Evolutionary conservation across 306 rosid genomes (phyloP), one percentile per base, ranked within the genome.

Genomic region (Vigna radiata): DNA sequence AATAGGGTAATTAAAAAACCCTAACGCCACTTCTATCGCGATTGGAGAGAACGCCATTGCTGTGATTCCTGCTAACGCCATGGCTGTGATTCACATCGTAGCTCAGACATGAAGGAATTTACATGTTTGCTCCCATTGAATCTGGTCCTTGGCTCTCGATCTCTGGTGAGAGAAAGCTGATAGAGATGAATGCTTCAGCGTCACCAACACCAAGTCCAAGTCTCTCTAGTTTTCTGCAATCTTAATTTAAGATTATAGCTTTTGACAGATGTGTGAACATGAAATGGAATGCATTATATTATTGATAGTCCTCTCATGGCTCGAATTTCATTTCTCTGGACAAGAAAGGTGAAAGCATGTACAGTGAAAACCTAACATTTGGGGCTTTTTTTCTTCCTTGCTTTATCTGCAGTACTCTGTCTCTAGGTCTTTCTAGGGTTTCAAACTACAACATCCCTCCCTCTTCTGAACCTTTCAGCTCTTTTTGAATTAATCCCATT

Each of bases 251-350:
- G 68, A 67, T 72, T 13, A 39, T 39, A 50, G 63, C 44, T 68
- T 83, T 70, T 39, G 54, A 29, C 9, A 46, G 53, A 23, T 19
- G 16, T 19, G 29, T 58, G 62, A 48, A 11, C 2, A 39, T 33
- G 72, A 65, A 43, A 12, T 43, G 18, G 54, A 39, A 70, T 61
- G n/a, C 12, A 46, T 0, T 43, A 27, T 33, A 19, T 19, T 19
- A 19, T 19, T 19, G 21, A 19, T 19, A 19, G 21, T 19, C 70
- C 27, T 25, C 27, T 25, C 27, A 9, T 0, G 41, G 14, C 23
- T 15, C 64, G 79, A 73, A 80, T 76, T 85, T 81, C 76, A 78
- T 83, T 83, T 89, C 77, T 85, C 48, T 87, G 89, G 88, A 85
- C 89, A 79, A 81, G 81, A 85, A 76, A 76, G 83, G 56, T 79